phyloP scores from a whole-genome alignment of 768 basidiomycete genomes.

The Suillus hirtellus region DNA sequence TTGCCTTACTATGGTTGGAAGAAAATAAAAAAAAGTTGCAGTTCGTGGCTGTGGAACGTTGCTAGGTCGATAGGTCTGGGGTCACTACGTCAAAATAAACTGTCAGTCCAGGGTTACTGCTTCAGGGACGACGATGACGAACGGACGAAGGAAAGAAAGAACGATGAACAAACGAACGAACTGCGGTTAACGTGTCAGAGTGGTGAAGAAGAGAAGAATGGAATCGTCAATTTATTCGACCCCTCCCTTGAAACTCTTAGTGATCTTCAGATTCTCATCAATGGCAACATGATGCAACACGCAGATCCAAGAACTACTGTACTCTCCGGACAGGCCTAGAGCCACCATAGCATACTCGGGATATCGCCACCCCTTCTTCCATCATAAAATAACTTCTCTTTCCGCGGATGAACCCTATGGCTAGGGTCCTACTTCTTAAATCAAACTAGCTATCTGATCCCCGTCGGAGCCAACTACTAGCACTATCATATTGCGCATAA shows the following conservation, averaged over 20 bases:
- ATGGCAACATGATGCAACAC: conserved; percentile 5
- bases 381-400: neutral
- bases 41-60: conserved; percentile 7
- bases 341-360: conserved; percentile 1
- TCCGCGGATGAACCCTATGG: conserved; percentile 6
- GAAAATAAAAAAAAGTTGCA: neutral
- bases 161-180: neutral
- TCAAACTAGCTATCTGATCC: neutral
- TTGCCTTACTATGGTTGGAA: neutral
- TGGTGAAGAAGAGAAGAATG: neutral
- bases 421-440: conserved; percentile 1
- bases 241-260: neutral
- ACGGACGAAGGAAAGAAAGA: neutral
- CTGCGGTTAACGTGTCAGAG: neutral
- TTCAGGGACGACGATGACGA: neutral
- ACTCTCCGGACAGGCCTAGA: neutral
- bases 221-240: neutral
- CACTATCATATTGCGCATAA: conserved; percentile 20
- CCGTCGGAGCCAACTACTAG: neutral
- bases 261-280: conserved; percentile 3
- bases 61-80: conserved; percentile 5
- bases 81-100: conserved; percentile 1
- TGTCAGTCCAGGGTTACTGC: conserved; percentile 2
- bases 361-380: neutral
- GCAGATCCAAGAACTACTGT: neutral